These are phyloP conservation scores for Penicillium sp. DNA, from an alignment of 2,329 filamentous ascomycete genomes.

Conservation along the genomic window DNA sequence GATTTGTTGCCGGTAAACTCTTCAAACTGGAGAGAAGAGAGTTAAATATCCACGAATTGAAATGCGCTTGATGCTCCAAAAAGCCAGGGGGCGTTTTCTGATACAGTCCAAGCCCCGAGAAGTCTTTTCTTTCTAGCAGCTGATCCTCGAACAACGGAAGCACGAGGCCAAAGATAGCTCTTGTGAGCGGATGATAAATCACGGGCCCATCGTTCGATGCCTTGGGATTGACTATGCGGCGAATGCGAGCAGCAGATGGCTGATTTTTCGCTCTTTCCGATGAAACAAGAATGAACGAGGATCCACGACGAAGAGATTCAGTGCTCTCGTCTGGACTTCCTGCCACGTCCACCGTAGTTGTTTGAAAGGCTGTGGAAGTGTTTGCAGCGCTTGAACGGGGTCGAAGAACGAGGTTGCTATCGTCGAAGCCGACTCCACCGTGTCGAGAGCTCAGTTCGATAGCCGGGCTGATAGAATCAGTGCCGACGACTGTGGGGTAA, in stretches of 20 bases:
- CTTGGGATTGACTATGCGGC: constrained; percentile 65
- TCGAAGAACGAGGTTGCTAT: constrained; percentile 80
- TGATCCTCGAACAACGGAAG: constrained; percentile 84
- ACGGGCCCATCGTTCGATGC: constrained; percentile 49
- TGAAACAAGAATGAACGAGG: constrained; percentile 88
- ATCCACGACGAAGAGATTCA: constrained; percentile 74
- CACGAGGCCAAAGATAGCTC: constrained; percentile 76
- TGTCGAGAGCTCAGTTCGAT: constrained; percentile 85
- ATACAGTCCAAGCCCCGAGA: constrained; percentile 82
- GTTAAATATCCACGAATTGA: constrained; percentile 85
- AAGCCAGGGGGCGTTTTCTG: constrained; percentile 90
- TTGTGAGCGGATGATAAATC: constrained; percentile 71
- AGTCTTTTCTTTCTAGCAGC: constrained; percentile 83
- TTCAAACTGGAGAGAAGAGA: constrained; percentile 73
- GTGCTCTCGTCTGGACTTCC: constrained; percentile 55
- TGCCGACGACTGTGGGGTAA: constrained; percentile 86
- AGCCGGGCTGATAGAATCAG: constrained; percentile 80
- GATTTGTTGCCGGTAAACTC: constrained; percentile 71
- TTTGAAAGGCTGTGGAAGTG: constrained; percentile 69
- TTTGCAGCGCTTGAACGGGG: constrained; percentile 65
- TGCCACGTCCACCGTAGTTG: constrained; percentile 62
- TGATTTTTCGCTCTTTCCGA: constrained; percentile 65
- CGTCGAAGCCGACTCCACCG: constrained; percentile 80
- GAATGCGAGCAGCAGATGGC: constrained; percentile 66
- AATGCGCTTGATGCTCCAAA: constrained; percentile 91